Evolutionary conservation across 2,329 filamentous ascomycete genomes (phyloP), one percentile per base, ranked within the genome.

Genomic region (Gliomastix tumulicola): DNA sequence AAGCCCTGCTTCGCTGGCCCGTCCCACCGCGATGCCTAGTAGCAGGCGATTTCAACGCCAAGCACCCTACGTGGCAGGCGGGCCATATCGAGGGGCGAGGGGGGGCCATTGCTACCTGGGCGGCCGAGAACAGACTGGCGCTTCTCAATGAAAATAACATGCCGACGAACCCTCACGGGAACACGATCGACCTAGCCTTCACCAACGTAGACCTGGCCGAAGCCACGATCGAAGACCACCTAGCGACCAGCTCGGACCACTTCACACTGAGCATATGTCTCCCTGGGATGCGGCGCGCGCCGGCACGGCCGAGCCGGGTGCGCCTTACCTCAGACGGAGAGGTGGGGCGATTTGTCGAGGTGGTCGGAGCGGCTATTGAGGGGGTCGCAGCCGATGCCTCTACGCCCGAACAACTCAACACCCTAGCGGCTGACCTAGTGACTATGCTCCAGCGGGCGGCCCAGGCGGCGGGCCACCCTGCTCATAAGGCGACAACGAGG

Each of bases 31-130:
- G 35, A 21, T 42, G 40, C 23, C 37, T 47, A 7, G 39, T 47
- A 11, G 38, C 44, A n/a, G 42, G 39, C 20, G 42, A 47, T 37
- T 45, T 47, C 33, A 47, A 47, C 28, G 43, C 41, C 16, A 37
- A 41, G 34, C 38, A 45, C 30, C 28, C 30, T 16, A 34, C 31
- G 20, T 47, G 40, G 45, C 40, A 47, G 32, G 40, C 34, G 9
- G 44, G 39, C 20, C 34, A 18, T 12, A 25, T 30, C n/a, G 28
- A 25, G 17, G 40, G 38, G 22, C 23, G 38, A 8, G 40, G 44
- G 42, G 39, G 41, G 41, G 27, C n/a, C n/a, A n/a, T n/a, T n/a
- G n/a, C n/a, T n/a, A n/a, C n/a, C n/a, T n/a, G n/a, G n/a, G n/a
- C n/a, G 30, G 37, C 30, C 4, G 40, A 40, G 18, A 42, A 40